These are phyloP conservation scores for Solanum medicagineum DNA, from an alignment of 257 asterid genomes.

Conservation along the genomic window DNA sequence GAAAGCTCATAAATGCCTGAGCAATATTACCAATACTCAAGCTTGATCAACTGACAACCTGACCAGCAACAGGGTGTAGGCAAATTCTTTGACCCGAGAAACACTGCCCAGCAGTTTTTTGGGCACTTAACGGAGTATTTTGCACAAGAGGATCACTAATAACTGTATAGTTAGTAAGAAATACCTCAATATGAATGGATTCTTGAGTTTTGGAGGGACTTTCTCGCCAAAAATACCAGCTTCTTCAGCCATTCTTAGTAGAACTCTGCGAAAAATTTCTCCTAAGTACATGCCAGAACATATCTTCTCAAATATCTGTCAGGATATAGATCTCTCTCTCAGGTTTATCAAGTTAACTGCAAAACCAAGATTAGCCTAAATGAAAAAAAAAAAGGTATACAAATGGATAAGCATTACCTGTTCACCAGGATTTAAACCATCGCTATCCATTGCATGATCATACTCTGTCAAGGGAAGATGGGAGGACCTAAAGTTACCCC, in stretches of 20 bases:
- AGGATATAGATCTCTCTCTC: neutral
- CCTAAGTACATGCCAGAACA: constrained; percentile 91
- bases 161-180: neutral
- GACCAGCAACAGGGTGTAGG: neutral
- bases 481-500: constrained; percentile 93
- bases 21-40: neutral
- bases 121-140: neutral
- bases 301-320: constrained; percentile 72
- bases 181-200: constrained; percentile 53
- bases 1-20: neutral
- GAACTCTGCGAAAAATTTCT: constrained; percentile 65
- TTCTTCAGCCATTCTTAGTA: constrained; percentile 61
- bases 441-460: constrained; percentile 55
- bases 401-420: constrained; percentile 36
- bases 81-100: neutral
- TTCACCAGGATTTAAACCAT: constrained; percentile 79
- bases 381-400: neutral
- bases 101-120: neutral
- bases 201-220: constrained; percentile 59
- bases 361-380: neutral
- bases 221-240: constrained; percentile 68
- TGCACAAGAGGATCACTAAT: neutral
- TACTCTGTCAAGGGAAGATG: constrained; percentile 83
- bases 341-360: neutral
- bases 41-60: neutral